Percentiles rank a stretch among this genome's conserved stretches.
These are phyloP conservation scores for Wickerhamomyces bovis DNA, from an alignment of 805 yeast genomes.

Conservation along the genomic window DNA sequence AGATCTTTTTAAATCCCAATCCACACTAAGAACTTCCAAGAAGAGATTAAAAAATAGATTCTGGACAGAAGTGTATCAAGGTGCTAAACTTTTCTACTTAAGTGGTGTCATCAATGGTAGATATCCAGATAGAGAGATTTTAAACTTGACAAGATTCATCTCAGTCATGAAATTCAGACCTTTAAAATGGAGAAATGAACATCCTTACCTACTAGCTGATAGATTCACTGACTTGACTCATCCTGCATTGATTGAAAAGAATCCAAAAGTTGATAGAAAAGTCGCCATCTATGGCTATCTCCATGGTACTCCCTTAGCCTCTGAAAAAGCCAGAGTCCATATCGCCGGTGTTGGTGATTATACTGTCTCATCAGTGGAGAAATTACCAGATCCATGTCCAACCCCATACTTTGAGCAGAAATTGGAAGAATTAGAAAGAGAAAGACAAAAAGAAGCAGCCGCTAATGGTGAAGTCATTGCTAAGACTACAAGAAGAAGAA, in stretches of 20 bases:
- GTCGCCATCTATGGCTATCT: constrained; percentile 90
- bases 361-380: constrained; percentile 68
- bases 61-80: constrained; percentile 99
- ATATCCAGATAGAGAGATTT: constrained; percentile 93
- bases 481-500: constrained; percentile 72
- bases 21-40: constrained; percentile 86
- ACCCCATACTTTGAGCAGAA: constrained; percentile 89
- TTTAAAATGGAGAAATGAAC: constrained; percentile 98
- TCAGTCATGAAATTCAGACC: constrained; percentile 98
- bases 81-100: constrained; percentile 90
- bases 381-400: constrained; percentile 97
- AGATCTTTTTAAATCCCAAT: constrained; percentile 84
- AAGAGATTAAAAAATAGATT: constrained; percentile 88
- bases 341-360: constrained; percentile 95
- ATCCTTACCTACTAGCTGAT: constrained; percentile 88
- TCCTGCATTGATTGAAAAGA: constrained; percentile 71
- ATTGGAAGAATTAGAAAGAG: constrained; percentile 75
- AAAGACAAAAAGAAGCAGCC: constrained; percentile 58
- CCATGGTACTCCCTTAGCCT: constrained; percentile 84
- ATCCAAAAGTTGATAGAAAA: constrained; percentile 81
- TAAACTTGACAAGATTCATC: constrained; percentile 86
- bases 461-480: constrained; percentile 51
- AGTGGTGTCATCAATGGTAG: constrained; percentile 96
- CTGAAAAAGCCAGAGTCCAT: constrained; percentile 70
- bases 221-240: constrained; percentile 92